Conservation (phyloP, 805 yeast species). For the Suhomyces vadensis region DNA sequence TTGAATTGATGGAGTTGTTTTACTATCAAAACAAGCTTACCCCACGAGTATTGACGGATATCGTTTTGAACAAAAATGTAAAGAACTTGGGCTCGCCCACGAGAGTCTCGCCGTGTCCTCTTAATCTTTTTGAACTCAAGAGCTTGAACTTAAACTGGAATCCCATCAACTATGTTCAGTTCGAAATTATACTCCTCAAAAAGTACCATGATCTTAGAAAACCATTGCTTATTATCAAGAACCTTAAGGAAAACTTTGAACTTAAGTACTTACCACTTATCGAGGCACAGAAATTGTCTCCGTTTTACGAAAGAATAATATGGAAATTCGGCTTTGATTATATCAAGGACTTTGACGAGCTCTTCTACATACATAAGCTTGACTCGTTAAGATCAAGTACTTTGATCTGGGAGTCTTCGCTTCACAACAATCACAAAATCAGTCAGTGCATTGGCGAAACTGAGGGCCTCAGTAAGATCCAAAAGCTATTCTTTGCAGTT, state of each 20-base stretch:
- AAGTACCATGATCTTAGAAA: constrained; percentile 36
- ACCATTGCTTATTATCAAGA: constrained; percentile 32
- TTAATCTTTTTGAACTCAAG: constrained; percentile 13
- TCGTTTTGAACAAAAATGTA: constrained; percentile 28
- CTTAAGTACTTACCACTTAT: constrained; percentile 27
- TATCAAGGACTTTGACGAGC: constrained; percentile 21
- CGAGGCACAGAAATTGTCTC: constrained; percentile 21
- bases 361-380: constrained; percentile 23
- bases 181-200: constrained; percentile 34
- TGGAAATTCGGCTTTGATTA: constrained; percentile 45
- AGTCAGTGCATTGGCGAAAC: constrained; percentile 17
- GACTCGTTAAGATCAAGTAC: constrained; percentile 26
- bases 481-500: constrained; percentile 25
- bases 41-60: constrained; percentile 25
- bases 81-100: constrained; percentile 16
- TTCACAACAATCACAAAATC: constrained; percentile 11
- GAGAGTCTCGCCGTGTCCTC: constrained; percentile 15
- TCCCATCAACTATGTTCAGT: constrained; percentile 28
- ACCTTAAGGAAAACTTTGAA: constrained; percentile 30
- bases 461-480: constrained; percentile 22
- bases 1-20: constrained; percentile 22
- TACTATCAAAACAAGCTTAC: constrained; percentile 28
- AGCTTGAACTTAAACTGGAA: constrained; percentile 11
- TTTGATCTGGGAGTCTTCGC: constrained; percentile 42
- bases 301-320: constrained; percentile 41